phyloP scores from a whole-genome alignment of 257 asterid genomes.

The Linderniella brevidens region DNA sequence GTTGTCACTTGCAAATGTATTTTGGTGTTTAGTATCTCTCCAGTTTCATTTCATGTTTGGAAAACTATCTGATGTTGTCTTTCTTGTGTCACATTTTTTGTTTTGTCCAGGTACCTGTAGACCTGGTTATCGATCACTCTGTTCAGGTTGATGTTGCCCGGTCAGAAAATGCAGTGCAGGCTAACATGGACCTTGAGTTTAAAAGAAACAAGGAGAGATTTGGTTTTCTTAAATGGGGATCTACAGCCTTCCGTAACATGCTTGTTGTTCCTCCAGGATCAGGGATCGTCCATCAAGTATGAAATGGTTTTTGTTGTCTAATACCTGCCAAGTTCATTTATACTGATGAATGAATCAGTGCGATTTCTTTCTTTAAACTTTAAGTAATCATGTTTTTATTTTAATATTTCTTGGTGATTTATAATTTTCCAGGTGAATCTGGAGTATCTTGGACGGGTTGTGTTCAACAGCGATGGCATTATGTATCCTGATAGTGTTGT shows the following conservation, averaged over 20 bases:
- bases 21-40: background rate
- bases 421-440: conserved; percentile 52
- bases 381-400: no score
- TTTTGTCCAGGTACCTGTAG: conserved; percentile 70
- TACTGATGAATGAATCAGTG: no score
- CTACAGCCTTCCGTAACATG: conserved; percentile 74
- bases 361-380: background rate
- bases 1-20: background rate
- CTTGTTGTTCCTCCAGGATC: conserved; percentile 98
- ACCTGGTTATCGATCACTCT: conserved; percentile 89
- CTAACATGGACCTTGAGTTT: conserved; percentile 81
- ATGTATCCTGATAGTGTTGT: conserved; percentile 89
- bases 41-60: background rate
- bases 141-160: conserved; percentile 91
- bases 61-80: no score
- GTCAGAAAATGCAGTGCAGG: conserved; percentile 83
- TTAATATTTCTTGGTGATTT: background rate
- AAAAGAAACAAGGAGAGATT: conserved; percentile 79
- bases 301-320: no score
- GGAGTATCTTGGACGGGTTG: conserved; percentile 91
- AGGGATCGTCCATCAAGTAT: conserved; percentile 93
- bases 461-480: conserved; percentile 64
- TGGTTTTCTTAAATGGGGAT: conserved; percentile 93
- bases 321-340: background rate
- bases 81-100: background rate